Evolutionary conservation across 2,329 filamentous ascomycete species (phyloP).

Genomic region (Coniochaeta sp.): DNA sequence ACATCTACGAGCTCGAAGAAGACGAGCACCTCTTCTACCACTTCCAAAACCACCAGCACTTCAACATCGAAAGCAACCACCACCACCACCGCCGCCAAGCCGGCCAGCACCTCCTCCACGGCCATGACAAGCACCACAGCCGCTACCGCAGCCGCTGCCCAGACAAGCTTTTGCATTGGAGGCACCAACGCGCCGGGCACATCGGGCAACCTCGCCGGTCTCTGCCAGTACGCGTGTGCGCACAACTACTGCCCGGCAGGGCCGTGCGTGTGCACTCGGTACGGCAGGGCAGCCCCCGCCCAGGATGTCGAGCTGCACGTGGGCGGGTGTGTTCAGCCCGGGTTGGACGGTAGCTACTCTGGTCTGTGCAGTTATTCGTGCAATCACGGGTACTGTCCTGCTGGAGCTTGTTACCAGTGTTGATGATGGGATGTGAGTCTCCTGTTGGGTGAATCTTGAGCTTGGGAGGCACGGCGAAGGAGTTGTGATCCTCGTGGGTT

Average conservation of each 20-base stretch:
- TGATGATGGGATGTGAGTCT: neutral
- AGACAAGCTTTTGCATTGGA: constrained; percentile 2
- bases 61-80: neutral
- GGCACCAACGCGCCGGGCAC: constrained; percentile 4
- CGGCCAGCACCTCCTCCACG: neutral
- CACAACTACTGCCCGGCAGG: constrained; percentile 7
- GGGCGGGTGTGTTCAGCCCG: constrained; percentile 4
- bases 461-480: neutral
- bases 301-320: neutral
- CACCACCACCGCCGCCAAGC: neutral
- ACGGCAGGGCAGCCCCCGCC: neutral
- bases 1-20: neutral
- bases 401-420: constrained; percentile 3
- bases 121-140: neutral
- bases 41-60: too few relatives aligned
- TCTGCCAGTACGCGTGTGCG: constrained; percentile 7
- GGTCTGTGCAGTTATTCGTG: constrained; percentile 9
- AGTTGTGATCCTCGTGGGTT: neutral
- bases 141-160: too few relatives aligned
- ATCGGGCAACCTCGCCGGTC: constrained; percentile 3
- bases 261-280: constrained; percentile 6
- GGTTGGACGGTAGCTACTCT: constrained; percentile 4
- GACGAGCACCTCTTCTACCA: too few relatives aligned
- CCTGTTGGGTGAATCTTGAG: neutral
- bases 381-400: constrained; percentile 7